phyloP scores from a whole-genome alignment of 78 protist species.

The Polysphondylium violaceum region DNA sequence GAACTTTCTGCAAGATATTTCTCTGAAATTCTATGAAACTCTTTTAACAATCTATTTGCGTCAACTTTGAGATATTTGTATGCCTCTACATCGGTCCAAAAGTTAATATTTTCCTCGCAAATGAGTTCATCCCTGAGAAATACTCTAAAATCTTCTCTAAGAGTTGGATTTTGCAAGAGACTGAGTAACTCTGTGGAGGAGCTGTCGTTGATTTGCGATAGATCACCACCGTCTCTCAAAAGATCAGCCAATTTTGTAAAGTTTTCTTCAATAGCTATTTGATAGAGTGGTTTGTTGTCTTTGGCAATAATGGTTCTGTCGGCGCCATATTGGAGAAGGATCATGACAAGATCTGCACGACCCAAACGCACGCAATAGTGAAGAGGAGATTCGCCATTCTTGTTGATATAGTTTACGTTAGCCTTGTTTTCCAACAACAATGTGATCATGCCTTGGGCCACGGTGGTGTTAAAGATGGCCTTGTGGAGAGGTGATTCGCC shows the following conservation, averaged over 20 bases:
- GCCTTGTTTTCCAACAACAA: slow-evolving; percentile 58
- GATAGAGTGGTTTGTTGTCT: slow-evolving; percentile 63
- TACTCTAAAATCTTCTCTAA: slow-evolving; percentile 66
- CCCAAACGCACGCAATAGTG: slow-evolving; percentile 86
- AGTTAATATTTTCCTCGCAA: slow-evolving; percentile 71
- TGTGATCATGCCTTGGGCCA: slow-evolving; percentile 46
- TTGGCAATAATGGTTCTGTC: slow-evolving; percentile 39
- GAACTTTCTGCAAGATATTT: slow-evolving; percentile 48
- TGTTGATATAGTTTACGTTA: slow-evolving; percentile 54
- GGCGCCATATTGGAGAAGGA: slow-evolving; percentile 79
- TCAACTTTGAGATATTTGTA: slow-evolving; percentile 52
- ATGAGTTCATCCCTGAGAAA: slow-evolving; percentile 55
- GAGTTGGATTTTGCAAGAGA: slow-evolving; percentile 63
- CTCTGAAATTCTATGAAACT: slow-evolving; percentile 37
- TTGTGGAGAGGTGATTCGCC: slow-evolving; percentile 89
- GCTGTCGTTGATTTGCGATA: neutral
- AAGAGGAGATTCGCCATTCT: slow-evolving; percentile 70
- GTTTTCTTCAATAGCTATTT: slow-evolving; percentile 73
- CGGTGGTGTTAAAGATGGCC: slow-evolving; percentile 70
- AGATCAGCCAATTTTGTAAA: slow-evolving; percentile 74
- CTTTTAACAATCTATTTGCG: slow-evolving; percentile 19
- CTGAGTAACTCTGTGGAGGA: slow-evolving; percentile 45
- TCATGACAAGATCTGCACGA: slow-evolving; percentile 77
- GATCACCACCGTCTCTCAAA: slow-evolving; percentile 34
- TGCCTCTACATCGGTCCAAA: slow-evolving; percentile 60